Percentiles rank a stretch among this genome's conserved stretches.
Evolutionary conservation across 495 filamentous ascomycete genomes (phyloP).

Genomic region (Penicillium egyptiacum): DNA sequence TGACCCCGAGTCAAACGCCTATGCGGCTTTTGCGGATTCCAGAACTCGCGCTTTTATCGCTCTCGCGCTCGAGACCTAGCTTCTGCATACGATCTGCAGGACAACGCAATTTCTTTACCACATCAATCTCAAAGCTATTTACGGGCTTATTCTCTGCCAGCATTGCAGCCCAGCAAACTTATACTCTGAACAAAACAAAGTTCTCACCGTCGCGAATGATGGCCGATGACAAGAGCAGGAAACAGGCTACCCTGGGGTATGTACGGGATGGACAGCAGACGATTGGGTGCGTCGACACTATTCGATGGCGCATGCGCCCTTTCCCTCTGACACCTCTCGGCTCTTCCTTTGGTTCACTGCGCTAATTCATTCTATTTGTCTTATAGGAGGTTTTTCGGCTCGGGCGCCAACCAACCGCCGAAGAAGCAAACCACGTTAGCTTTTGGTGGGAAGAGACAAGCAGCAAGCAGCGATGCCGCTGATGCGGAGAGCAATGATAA

Average conservation of each 20-base stretch:
- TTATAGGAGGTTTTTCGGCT: slow-evolving; percentile 47
- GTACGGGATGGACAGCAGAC: slow-evolving; percentile 77
- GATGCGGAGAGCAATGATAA: slow-evolving; percentile 33
- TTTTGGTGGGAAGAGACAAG: slow-evolving; percentile 51
- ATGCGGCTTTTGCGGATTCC: slow-evolving; percentile 31
- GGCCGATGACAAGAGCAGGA: slow-evolving; percentile 49
- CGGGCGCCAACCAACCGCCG: slow-evolving; percentile 45
- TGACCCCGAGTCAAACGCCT: slow-evolving; percentile 18
- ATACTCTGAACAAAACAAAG: background rate
- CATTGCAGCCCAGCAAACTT: background rate
- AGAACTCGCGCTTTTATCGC: slow-evolving; percentile 23
- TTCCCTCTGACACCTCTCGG: background rate
- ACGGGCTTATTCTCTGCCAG: background rate
- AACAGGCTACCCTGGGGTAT: slow-evolving; percentile 93
- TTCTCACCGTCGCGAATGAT: slow-evolving; percentile 21
- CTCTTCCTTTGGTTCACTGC: background rate
- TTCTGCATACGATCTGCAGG: slow-evolving; percentile 3
- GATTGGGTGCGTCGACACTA: slow-evolving; percentile 66
- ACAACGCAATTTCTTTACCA: background rate
- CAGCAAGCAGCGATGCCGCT: slow-evolving; percentile 23
- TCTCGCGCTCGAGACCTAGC: slow-evolving; percentile 18
- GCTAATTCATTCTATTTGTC: slow-evolving; percentile 7
- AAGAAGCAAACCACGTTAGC: slow-evolving; percentile 74
- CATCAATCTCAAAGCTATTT: background rate
- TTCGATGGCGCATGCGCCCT: slow-evolving; percentile 2